Evolutionary conservation across 2,329 filamentous ascomycete genomes (phyloP), one percentile per base, ranked within the genome.

Genomic region (Aspergillus clavatus): DNA sequence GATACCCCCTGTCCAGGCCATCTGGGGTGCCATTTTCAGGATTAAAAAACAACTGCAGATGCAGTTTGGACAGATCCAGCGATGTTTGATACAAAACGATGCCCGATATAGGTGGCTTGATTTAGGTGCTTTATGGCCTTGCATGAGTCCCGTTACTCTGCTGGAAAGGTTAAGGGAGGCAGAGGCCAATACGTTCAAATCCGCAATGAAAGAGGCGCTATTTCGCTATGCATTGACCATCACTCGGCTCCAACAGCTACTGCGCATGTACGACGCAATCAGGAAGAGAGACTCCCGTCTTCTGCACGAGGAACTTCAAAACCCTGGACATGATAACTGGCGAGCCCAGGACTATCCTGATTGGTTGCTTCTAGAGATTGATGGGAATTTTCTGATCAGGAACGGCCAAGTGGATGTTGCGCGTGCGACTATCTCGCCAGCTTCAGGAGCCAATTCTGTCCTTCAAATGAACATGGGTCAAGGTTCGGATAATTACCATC

Each of bases 391-490:
- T 2, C 68, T 83, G 22, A 80, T 87, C 42, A 75, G 84, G 0
- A 67, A 72, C 0, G 76, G 77, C 2, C 83, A 87, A 51, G 71
- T 83, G 0, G 72, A 81, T 4, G 82, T 87, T 5, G 82, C 83
- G 0, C 52, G 67, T 1, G 78, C 80, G 0, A 87, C 79, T n/a
- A 80, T 83, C 1, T 64, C 63, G 0, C 82, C 83, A 0, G 43
- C 54, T 0, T 79, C 76, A 0, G 65, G 67, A 0, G 51, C 63
- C 0, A 85, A 84, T 47, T 80, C 80, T 0, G 79, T 85, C 0
- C 52, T 84, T 1, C 82, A 86, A 49, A 74, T 86, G 63, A 81
- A 84, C 49, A 86, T 86, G 82, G 82, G 82, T 0, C 74, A 82
- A 66, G 84, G 84, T n/a, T n/a, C n/a, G n/a, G n/a, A n/a, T n/a